Conservation (phyloP, 441 rosid species). For the Sinapis alba region DNA sequence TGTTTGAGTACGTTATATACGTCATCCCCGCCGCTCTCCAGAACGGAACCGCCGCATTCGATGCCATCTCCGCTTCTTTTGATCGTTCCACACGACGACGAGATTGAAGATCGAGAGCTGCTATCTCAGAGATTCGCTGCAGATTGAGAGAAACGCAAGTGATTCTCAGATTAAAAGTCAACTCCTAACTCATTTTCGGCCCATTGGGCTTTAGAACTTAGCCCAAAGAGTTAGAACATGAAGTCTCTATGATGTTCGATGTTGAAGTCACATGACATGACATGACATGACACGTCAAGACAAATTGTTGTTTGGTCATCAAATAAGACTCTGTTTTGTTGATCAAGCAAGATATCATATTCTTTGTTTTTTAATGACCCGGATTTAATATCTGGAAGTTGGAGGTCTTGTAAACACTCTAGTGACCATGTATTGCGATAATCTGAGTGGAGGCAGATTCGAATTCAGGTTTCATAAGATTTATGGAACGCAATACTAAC, state of each 20-base stretch:
- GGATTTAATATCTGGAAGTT: no score
- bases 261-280: background rate
- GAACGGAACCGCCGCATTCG: slow-evolving; percentile 85
- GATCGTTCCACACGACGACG: background rate
- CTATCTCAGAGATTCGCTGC: background rate
- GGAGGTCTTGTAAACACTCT: no score
- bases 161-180: slow-evolving; percentile 16
- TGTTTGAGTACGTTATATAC: slow-evolving; percentile 77
- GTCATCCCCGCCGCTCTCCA: slow-evolving; percentile 99
- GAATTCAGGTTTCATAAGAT: no score
- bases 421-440: no score
- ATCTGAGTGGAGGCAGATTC: no score
- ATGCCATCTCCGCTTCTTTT: slow-evolving; percentile 54
- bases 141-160: background rate
- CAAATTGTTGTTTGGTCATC: background rate
- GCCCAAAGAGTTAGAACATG: background rate
- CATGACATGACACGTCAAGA: background rate
- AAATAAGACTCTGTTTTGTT: background rate
- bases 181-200: background rate
- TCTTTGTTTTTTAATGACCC: no score
- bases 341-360: background rate
- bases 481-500: no score
- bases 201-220: background rate
- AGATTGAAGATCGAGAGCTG: slow-evolving; percentile 9
- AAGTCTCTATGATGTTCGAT: background rate